Conservation (phyloP, 2,329 filamentous ascomycete genomes). For the Penicillium aurantiogriseum region DNA sequence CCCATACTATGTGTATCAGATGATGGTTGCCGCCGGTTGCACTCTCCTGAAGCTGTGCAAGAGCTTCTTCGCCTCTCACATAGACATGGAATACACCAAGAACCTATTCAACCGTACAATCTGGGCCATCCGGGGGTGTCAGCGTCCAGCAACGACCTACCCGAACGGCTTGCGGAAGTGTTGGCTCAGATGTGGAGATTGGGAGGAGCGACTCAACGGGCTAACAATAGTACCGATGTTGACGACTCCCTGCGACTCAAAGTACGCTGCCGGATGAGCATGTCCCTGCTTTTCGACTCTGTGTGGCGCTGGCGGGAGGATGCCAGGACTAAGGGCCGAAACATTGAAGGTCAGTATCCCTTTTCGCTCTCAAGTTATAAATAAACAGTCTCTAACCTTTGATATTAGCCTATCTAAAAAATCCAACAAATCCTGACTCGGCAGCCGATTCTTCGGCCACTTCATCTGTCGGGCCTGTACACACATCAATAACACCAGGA, state of each 20-base stretch:
- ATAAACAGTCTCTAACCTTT: conserved; percentile 15
- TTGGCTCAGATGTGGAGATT: conserved; percentile 64
- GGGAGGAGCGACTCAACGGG: conserved; percentile 36
- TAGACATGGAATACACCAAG: conserved; percentile 56
- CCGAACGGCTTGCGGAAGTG: conserved; percentile 63
- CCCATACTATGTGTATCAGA: conserved; percentile 64
- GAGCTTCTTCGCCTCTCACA: conserved; percentile 60
- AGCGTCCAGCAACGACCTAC: conserved; percentile 61
- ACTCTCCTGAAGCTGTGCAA: conserved; percentile 65
- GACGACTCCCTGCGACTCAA: conserved; percentile 58
- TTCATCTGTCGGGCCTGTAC: conserved; percentile 53
- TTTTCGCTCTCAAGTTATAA: not conserved
- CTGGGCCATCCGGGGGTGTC: conserved; percentile 59
- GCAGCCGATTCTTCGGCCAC: conserved; percentile 69
- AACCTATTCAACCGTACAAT: conserved; percentile 60
- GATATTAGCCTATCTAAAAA: conserved; percentile 66
- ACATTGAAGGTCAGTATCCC: conserved; percentile 60
- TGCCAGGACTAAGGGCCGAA: conserved; percentile 66
- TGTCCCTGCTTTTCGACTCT: conserved; percentile 66
- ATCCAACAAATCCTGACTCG: conserved; percentile 81
- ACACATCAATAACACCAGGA: conserved; percentile 37
- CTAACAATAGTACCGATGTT: conserved; percentile 31
- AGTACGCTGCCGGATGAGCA: conserved; percentile 65
- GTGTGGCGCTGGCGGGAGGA: conserved; percentile 68
- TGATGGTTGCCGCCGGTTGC: conserved; percentile 64